Base-by-base conservation (phyloP, 371 early-diverging fungal genomes). In the Syncephalastrum racemosum region DNA sequence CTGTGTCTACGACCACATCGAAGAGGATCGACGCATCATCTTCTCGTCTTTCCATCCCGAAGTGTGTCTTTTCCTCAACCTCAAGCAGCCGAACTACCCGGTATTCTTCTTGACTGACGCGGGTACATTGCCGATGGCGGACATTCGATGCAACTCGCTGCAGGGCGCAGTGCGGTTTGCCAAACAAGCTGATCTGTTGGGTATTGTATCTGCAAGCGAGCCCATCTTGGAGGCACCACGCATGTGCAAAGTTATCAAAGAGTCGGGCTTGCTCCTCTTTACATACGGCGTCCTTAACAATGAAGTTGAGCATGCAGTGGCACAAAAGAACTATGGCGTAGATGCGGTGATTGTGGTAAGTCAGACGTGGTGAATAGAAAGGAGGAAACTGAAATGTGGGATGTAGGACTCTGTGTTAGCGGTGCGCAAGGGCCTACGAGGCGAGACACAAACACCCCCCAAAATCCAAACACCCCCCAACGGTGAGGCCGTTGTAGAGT, bases 21-120 rank as follows among this genome's bases (percentile, higher is more conserved):
- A 77, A 25, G 65, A 82, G 24, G 81, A 83, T 23, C 85, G 97
- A 2, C 85, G 83, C n/a, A 83, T 98, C 45, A 87, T 94, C 52
- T 96, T 98, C 67, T 94, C 96, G 0, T 90, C 92, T 6, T 98
- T 98, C 74, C 95, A 96, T 68, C 95, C 97, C 0, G 97, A 96
- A 47, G 84, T 89, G 40, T 92, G 92, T 59, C 71, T 90, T 53
- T 71, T 94, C 53, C 73, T 95, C 25, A 89, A 86, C 24, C 70
- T 91, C 61, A 98, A 97, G 69, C 87, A 87, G 60, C 84, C 87
- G 46, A 86, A 85, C 58, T 86, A 88, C 53, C 96, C 97, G 0
- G 91, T 96, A 10, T 91, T 96, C 67, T 92, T 97, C 75, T 74
- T 97, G 63, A 94, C 97, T 0, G 92, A 92, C 59, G 93, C 88